phyloP scores from a whole-genome alignment of 2,329 filamentous ascomycete species.

The Orbilia quercus region DNA sequence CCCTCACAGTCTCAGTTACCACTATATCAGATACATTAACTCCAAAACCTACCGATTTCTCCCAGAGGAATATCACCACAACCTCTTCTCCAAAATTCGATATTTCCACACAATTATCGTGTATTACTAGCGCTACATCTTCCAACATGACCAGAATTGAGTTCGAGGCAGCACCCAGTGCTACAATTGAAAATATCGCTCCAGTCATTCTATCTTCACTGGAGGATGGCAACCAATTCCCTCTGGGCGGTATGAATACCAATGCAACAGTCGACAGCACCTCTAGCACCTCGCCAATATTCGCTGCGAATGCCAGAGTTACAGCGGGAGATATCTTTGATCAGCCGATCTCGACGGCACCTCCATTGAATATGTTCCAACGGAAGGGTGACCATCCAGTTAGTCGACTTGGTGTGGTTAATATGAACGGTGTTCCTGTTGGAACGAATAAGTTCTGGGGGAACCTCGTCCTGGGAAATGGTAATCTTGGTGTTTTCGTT shows the following conservation, averaged over 20 bases:
- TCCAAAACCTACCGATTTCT: neutral
- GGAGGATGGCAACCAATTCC: conserved; percentile 38
- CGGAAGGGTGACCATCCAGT: conserved; percentile 71
- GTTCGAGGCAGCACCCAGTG: conserved; percentile 4
- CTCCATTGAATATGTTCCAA: conserved; percentile 67
- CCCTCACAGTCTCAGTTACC: conserved; percentile 10
- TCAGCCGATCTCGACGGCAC: conserved; percentile 67
- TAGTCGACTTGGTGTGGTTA: conserved; percentile 67
- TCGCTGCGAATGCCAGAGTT: neutral
- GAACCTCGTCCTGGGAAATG: conserved; percentile 44
- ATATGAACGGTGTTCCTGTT: conserved; percentile 66
- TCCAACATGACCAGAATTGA: conserved; percentile 36
- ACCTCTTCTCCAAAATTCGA: conserved; percentile 9
- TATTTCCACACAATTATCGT: conserved; percentile 7
- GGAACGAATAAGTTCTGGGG: conserved; percentile 77
- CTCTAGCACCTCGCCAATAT: conserved; percentile 8
- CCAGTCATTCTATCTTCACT: conserved; percentile 43
- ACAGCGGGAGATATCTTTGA: conserved; percentile 28
- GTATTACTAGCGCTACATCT: neutral
- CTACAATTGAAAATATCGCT: conserved; percentile 35
- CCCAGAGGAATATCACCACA: neutral
- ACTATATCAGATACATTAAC: conserved; percentile 3
- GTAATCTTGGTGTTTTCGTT: conserved; percentile 37
- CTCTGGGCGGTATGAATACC: conserved; percentile 17
- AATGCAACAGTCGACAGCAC: neutral